Conservation (phyloP, 345 rosid species). For the Acer yangbiense region DNA sequence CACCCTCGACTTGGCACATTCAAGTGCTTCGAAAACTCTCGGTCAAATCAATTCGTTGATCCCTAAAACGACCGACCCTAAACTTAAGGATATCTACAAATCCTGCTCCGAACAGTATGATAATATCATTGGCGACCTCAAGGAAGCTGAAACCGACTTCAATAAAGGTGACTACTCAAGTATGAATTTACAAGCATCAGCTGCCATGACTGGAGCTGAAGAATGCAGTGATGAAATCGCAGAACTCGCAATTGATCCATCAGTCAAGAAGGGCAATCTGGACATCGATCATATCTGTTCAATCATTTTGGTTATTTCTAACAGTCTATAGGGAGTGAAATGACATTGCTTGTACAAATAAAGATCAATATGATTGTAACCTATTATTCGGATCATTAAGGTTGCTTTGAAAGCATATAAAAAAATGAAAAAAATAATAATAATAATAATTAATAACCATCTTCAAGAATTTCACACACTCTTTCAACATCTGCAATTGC, state of each 20-base stretch:
- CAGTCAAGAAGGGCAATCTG: slow-evolving; percentile 22
- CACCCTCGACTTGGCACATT: not conserved
- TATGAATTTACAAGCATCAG: not conserved
- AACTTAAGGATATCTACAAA: slow-evolving; percentile 2
- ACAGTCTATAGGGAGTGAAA: slow-evolving; percentile 9
- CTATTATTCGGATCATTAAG: too few relatives aligned
- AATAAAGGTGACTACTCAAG: not conserved
- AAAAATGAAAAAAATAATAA: too few relatives aligned
- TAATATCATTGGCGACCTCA: not conserved
- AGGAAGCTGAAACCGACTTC: slow-evolving; percentile 2
- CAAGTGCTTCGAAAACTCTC: not conserved
- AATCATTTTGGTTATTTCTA: slow-evolving; percentile 33
- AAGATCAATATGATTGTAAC: too few relatives aligned
- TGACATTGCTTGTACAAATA: not conserved
- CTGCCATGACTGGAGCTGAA: slow-evolving; percentile 8
- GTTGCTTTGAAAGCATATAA: too few relatives aligned
- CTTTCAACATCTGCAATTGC: not conserved
- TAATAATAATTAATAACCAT: not conserved
- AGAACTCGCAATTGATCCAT: not conserved
- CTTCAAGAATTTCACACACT: not conserved
- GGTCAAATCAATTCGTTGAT: not conserved
- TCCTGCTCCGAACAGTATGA: slow-evolving; percentile 17
- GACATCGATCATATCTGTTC: slow-evolving; percentile 30
- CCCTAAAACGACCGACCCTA: not conserved
- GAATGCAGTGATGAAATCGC: slow-evolving; percentile 8